These are phyloP conservation scores for Sporothrix mexicana DNA, from an alignment of 2,329 filamentous ascomycete genomes.

Conservation along the genomic window DNA sequence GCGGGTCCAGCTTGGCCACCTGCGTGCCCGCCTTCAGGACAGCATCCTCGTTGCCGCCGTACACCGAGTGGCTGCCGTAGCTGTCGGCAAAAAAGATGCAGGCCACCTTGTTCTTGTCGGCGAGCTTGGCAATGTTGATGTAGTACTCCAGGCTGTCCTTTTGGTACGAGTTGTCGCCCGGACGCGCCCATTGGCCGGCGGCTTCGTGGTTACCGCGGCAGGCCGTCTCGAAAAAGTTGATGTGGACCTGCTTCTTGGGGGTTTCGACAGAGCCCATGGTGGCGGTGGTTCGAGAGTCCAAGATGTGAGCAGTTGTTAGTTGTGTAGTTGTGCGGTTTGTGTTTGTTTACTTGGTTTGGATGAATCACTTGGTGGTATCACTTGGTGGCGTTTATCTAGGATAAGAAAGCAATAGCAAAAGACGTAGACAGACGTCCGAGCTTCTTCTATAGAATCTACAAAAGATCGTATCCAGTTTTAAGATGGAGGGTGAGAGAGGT, in stretches of 20 bases:
- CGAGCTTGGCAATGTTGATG: constrained; percentile 31
- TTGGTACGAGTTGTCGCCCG: constrained; percentile 27
- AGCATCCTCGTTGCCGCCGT: constrained; percentile 28
- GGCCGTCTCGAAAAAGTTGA: constrained; percentile 31
- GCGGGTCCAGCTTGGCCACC: constrained; percentile 28
- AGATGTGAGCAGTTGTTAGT: too few species aligned
- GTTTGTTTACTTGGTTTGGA: background rate
- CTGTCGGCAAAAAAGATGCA: constrained; percentile 34
- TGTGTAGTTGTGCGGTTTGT: too few species aligned
- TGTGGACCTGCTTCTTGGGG: constrained; percentile 39
- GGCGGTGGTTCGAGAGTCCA: too few species aligned
- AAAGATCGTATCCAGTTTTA: too few species aligned
- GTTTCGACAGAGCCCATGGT: constrained; percentile 22
- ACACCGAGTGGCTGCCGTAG: constrained; percentile 27
- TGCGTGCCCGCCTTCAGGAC: constrained; percentile 8
- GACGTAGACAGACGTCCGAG: background rate
- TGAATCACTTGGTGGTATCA: too few species aligned
- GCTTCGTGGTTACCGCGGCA: constrained; percentile 23
- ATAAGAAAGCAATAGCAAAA: background rate
- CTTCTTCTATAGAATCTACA: constrained; percentile 11
- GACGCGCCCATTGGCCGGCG: constrained; percentile 29
- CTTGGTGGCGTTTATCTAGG: constrained; percentile 4
- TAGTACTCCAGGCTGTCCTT: constrained; percentile 33
- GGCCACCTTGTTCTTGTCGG: constrained; percentile 29
- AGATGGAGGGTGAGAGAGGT: too few species aligned